Evolutionary conservation across 495 filamentous ascomycete species (phyloP).

Genomic region (Lasiosphaeria hispida): DNA sequence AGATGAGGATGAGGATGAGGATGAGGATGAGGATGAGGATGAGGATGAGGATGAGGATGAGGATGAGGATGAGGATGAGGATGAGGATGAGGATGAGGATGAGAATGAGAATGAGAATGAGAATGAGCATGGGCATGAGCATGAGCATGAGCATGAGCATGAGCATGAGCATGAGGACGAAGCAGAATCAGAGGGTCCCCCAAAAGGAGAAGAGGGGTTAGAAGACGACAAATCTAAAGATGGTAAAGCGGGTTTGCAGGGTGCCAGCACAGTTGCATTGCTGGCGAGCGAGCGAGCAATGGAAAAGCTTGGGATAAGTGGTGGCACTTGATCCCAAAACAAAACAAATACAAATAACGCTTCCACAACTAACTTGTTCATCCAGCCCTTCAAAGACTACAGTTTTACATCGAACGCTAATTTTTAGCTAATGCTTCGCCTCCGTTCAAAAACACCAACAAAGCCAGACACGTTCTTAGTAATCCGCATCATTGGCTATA

Average conservation of each 20-base stretch:
- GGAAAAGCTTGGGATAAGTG: slow-evolving; percentile 25
- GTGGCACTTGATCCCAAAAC: slow-evolving; percentile 16
- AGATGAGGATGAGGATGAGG: slow-evolving; percentile 57
- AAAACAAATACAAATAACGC: too few relatives aligned
- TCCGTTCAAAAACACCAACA: too few relatives aligned
- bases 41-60: slow-evolving; percentile 27
- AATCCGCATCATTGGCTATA: too few relatives aligned
- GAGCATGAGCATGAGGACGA: slow-evolving; percentile 4
- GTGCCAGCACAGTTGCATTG: not conserved
- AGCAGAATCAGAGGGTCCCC: not conserved
- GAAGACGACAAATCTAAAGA: not conserved
- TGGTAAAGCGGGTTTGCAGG: slow-evolving; percentile 22
- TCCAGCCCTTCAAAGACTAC: too few relatives aligned
- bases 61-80: slow-evolving; percentile 29
- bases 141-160: too few relatives aligned
- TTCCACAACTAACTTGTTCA: too few relatives aligned
- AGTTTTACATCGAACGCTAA: too few relatives aligned
- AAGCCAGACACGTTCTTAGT: too few relatives aligned
- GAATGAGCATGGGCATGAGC: too few relatives aligned
- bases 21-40: slow-evolving; percentile 72
- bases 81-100: not conserved
- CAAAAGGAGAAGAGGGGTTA: not conserved
- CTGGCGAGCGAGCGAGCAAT: slow-evolving; percentile 14
- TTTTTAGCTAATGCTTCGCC: too few relatives aligned
- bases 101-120: too few relatives aligned